Evolutionary conservation across 1,139 yeast genomes (phyloP).

Genomic region (Pichia sp.): DNA sequence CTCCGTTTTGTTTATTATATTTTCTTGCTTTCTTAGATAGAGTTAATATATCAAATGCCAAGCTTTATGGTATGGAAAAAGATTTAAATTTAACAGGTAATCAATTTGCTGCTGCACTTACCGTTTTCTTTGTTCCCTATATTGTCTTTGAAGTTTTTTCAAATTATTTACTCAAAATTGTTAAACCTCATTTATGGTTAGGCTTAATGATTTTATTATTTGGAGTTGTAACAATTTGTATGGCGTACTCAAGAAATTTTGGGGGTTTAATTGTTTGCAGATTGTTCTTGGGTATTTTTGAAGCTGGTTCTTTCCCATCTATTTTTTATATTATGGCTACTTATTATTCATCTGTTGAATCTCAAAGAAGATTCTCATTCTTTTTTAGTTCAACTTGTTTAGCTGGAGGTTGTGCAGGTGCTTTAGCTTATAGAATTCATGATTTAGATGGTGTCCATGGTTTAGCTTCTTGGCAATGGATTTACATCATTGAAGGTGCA

Average conservation of each 20-base stretch:
- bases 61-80: constrained; percentile 52
- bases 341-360: constrained; percentile 51
- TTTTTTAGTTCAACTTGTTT: constrained; percentile 66
- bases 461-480: constrained; percentile 61
- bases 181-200: constrained; percentile 63
- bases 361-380: constrained; percentile 61
- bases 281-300: constrained; percentile 57
- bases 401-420: constrained; percentile 80
- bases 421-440: constrained; percentile 57
- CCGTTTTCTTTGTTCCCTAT: constrained; percentile 70
- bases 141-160: constrained; percentile 61
- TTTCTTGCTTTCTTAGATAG: constrained; percentile 65
- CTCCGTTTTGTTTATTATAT: constrained; percentile 63
- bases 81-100: constrained; percentile 48
- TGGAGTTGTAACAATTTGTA: constrained; percentile 58
- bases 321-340: constrained; percentile 60
- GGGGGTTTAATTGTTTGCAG: constrained; percentile 57
- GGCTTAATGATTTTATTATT: constrained; percentile 49
- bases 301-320: constrained; percentile 68
- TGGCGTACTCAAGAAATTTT: constrained; percentile 56
- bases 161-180: constrained; percentile 51
- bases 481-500: constrained; percentile 67
- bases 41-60: constrained; percentile 71
- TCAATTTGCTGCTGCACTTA: constrained; percentile 57
- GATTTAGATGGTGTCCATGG: constrained; percentile 46